These are phyloP conservation scores for Ensete glaucum DNA, from an alignment of 176 grass and related monocot genomes.

Conservation along the genomic window DNA sequence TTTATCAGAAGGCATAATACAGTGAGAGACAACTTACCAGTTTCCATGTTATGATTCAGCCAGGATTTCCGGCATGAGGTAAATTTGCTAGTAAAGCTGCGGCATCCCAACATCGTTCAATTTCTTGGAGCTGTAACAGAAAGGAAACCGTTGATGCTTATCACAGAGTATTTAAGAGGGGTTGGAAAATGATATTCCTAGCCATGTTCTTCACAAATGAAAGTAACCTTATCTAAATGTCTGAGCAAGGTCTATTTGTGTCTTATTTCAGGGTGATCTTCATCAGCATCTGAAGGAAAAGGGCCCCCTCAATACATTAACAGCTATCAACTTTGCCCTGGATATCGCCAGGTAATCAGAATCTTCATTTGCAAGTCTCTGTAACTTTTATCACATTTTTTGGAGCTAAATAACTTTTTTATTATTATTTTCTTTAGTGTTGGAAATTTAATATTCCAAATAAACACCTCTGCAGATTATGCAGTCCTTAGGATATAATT, in stretches of 20 bases:
- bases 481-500: not conserved
- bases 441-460: not conserved
- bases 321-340: slow-evolving; percentile 75
- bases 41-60: slow-evolving; percentile 37
- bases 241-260: not conserved
- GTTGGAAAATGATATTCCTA: slow-evolving; percentile 21
- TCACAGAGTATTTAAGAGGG: slow-evolving; percentile 90
- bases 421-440: not conserved
- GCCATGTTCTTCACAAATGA: not conserved
- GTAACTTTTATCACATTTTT: not conserved
- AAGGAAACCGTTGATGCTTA: slow-evolving; percentile 90
- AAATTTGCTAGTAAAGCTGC: slow-evolving; percentile 89
- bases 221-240: not conserved
- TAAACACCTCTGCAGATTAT: not conserved
- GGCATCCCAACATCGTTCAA: slow-evolving; percentile 99
- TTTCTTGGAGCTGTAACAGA: slow-evolving; percentile 99
- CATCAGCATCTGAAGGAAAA: slow-evolving; percentile 98
- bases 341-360: slow-evolving; percentile 88
- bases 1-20: not conserved
- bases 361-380: slow-evolving; percentile 13
- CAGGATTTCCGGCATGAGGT: slow-evolving; percentile 99
- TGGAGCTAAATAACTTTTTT: not conserved
- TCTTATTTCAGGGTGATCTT: slow-evolving; percentile 71
- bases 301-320: slow-evolving; percentile 49
- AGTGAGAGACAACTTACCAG: slow-evolving; percentile 9